Conservation (phyloP, 768 basidiomycete genomes). For the Wakefieldia striispora region DNA sequence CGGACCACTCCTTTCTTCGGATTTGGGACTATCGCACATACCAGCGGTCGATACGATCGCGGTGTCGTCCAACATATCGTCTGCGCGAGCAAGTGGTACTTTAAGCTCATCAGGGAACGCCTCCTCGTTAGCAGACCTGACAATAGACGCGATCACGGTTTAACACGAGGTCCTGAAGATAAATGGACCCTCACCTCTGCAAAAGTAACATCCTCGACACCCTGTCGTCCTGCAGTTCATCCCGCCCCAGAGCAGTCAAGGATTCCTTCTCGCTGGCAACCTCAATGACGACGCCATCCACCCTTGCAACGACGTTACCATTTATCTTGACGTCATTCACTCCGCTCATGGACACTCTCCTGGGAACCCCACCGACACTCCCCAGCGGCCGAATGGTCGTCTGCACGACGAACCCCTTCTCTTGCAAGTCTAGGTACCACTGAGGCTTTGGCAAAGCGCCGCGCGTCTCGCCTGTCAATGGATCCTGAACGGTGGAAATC, state of each 20-base stretch:
- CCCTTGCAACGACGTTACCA: constrained; percentile 18
- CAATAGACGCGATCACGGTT: neutral
- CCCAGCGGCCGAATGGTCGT: constrained; percentile 53
- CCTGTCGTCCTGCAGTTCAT: constrained; percentile 74
- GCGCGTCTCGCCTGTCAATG: constrained; percentile 68
- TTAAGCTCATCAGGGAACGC: constrained; percentile 59
- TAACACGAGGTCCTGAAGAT: neutral
- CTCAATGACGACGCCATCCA: constrained; percentile 38
- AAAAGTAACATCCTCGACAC: constrained; percentile 64
- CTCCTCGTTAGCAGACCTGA: constrained; percentile 55
- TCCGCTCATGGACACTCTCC: neutral
- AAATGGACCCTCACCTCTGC: constrained; percentile 48
- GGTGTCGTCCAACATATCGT: constrained; percentile 50
- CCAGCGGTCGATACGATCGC: constrained; percentile 11
- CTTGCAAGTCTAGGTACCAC: constrained; percentile 71
- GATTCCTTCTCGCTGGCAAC: constrained; percentile 77
- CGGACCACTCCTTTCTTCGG: constrained; percentile 15
- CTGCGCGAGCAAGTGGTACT: constrained; percentile 58
- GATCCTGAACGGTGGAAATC: constrained; percentile 74
- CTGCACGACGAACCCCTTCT: constrained; percentile 57
- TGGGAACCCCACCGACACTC: constrained; percentile 1
- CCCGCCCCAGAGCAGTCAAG: constrained; percentile 65
- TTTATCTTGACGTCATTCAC: constrained; percentile 8
- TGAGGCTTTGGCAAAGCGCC: constrained; percentile 59
- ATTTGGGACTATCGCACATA: constrained; percentile 14